These are phyloP conservation scores for Entomortierella lignicola DNA, from an alignment of 192 early-diverging fungal species.

Conservation along the genomic window DNA sequence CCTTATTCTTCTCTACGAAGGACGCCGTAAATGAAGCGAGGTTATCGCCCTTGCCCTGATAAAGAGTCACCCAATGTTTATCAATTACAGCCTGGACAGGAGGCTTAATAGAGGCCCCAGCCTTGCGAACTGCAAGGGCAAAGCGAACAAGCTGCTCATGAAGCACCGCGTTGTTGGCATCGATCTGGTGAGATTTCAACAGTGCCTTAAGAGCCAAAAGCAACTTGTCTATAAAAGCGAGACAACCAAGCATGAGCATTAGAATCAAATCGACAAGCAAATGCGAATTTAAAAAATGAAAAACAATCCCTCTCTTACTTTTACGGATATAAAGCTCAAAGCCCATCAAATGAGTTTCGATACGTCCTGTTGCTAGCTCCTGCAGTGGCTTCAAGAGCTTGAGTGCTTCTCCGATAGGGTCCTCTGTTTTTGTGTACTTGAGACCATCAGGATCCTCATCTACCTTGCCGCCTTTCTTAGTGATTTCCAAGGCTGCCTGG, in stretches of 20 bases:
- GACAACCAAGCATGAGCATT: neutral
- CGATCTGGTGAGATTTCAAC: slow-evolving; percentile 59
- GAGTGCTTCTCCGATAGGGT: slow-evolving; percentile 80
- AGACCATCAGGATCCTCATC: slow-evolving; percentile 82
- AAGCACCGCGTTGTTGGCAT: slow-evolving; percentile 54
- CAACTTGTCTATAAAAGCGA: slow-evolving; percentile 63
- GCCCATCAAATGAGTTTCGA: slow-evolving; percentile 74
- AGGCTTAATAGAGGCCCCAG: slow-evolving; percentile 20
- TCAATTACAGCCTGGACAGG: slow-evolving; percentile 41
- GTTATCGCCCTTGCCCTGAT: slow-evolving; percentile 11
- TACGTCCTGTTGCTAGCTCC: slow-evolving; percentile 59
- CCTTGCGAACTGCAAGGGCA: slow-evolving; percentile 54
- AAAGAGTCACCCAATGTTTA: slow-evolving; percentile 39
- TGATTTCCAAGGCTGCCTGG: slow-evolving; percentile 55
- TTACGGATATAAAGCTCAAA: slow-evolving; percentile 76
- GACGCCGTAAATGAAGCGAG: slow-evolving; percentile 12
- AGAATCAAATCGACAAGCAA: neutral
- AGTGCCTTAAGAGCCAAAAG: slow-evolving; percentile 74
- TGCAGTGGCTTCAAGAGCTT: slow-evolving; percentile 82
- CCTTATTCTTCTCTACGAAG: slow-evolving; percentile 24
- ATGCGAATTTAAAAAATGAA: neutral
- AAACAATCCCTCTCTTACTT: slow-evolving; percentile 47
- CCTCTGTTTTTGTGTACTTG: slow-evolving; percentile 70
- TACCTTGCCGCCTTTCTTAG: slow-evolving; percentile 61
- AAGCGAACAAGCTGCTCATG: slow-evolving; percentile 62